Percentiles rank a stretch among this genome's conserved stretches.
Conservation (phyloP, 106 monocot species). For the Phalaenopsis equestris region DNA sequence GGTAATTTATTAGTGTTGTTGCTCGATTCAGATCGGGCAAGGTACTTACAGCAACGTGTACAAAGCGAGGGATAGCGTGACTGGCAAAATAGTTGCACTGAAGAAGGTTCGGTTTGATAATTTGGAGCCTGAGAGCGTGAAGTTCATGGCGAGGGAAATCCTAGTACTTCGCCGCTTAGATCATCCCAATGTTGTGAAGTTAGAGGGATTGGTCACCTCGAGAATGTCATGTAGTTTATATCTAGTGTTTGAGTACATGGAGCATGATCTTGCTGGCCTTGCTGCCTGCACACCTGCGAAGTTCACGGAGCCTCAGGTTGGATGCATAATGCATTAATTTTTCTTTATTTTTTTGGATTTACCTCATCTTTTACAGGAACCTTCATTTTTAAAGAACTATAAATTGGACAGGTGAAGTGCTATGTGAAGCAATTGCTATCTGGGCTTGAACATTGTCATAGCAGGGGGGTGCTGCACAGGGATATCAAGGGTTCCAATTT, state of each 20-base stretch:
- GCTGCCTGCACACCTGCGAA: constrained; percentile 8
- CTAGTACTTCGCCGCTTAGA: constrained; percentile 43
- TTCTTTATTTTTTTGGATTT: background rate
- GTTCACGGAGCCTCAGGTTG: constrained; percentile 10
- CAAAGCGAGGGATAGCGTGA: constrained; percentile 47
- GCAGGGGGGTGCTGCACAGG: constrained; percentile 2
- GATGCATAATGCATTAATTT: background rate
- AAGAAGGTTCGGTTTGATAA: constrained; percentile 74
- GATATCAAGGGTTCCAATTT: constrained; percentile 9
- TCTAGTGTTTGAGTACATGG: constrained; percentile 65
- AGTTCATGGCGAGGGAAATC: constrained; percentile 66
- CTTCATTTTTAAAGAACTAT: background rate
- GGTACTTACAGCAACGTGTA: constrained; percentile 71
- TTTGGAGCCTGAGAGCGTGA: constrained; percentile 59
- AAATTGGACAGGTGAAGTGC: constrained; percentile 6
- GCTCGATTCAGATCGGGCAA: constrained; percentile 41
- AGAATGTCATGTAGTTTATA: constrained; percentile 65
- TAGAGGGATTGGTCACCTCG: constrained; percentile 58
- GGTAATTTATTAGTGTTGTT: background rate
- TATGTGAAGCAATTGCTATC: constrained; percentile 6
- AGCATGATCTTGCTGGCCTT: constrained; percentile 37
- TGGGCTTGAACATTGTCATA: constrained; percentile 9
- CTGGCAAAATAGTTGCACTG: constrained; percentile 48
- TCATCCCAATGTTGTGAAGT: constrained; percentile 59
- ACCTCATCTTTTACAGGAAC: background rate